Conservation (phyloP, 75 land plant species). For the Cryptomeria japonica region DNA sequence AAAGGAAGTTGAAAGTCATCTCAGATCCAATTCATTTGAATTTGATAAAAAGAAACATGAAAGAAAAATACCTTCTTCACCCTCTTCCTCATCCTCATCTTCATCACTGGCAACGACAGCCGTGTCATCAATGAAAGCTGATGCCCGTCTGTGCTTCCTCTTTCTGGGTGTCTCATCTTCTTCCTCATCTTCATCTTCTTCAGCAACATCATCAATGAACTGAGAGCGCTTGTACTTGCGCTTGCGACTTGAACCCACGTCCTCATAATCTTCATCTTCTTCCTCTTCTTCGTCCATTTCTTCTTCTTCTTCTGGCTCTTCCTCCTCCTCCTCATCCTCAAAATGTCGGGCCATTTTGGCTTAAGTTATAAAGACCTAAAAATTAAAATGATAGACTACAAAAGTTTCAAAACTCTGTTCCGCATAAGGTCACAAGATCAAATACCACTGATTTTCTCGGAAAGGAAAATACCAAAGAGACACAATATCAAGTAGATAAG, state of each 20-base stretch:
- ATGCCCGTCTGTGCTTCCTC: slow-evolving; percentile 31
- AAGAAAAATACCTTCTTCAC: slow-evolving; percentile 72
- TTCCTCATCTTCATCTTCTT: slow-evolving; percentile 67
- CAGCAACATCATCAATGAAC: slow-evolving; percentile 75
- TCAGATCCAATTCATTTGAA: background rate
- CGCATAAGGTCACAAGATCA: background rate
- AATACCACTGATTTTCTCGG: too few relatives aligned
- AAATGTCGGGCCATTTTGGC: slow-evolving; percentile 21
- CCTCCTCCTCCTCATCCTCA: slow-evolving; percentile 44
- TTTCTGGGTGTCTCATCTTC: slow-evolving; percentile 72
- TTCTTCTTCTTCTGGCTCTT: slow-evolving; percentile 38
- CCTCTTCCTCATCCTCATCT: slow-evolving; percentile 92
- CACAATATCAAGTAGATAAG: too few relatives aligned
- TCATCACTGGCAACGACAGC: slow-evolving; percentile 84
- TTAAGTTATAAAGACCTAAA: slow-evolving; percentile 24
- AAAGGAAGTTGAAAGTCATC: background rate
- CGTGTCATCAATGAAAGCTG: slow-evolving; percentile 70
- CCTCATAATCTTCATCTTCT: slow-evolving; percentile 43
- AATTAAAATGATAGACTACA: background rate
- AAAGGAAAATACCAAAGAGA: too few relatives aligned
- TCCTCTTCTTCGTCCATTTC: slow-evolving; percentile 51
- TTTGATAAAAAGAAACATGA: background rate
- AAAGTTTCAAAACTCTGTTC: background rate
- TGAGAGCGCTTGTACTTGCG: slow-evolving; percentile 51
- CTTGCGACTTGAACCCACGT: slow-evolving; percentile 13